Evolutionary conservation across 2,329 filamentous ascomycete genomes (phyloP), one percentile per base, ranked within the genome.

Genomic region (Fonsecaea nubica): DNA sequence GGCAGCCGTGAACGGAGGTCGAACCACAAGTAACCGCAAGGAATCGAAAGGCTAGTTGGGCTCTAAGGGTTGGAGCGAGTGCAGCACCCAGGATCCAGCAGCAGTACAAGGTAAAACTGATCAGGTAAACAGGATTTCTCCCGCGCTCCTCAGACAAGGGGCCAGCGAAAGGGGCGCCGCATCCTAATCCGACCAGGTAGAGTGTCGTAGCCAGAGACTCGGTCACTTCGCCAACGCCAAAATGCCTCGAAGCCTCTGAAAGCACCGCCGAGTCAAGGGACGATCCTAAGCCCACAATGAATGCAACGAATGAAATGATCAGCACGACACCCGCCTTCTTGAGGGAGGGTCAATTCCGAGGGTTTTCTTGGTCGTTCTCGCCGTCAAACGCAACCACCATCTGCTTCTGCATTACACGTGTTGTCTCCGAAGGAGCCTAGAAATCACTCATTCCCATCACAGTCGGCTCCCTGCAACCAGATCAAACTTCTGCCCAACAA

Each of bases 131-230:
- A 0, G 78, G 78, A 68, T 84, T 85, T 21, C 81, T 77, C 4
- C 82, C 82, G 3, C 82, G 72, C 1, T 80, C 82, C 69, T 85
- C 83, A 0, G 81, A 84, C 4, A 85, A 71, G 0, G 84, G 83
- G 0, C 83, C 84, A 3, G 80, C 80, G 55, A 85, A 77, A 0
- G 84, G 75, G 0, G 82, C 78, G 0, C 81, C 83, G 65, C 85
- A 83, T 1, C 82, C 82, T 33, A 84, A 76, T 7, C 84, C 73
- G 65, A 82, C 81, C 68, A 83, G 53, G 36, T 59, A 70, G 62
- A 62, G 55, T 65, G 80, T 80, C 21, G 82, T 83, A 9, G 80
- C 79, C 48, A 83, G 71, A 64, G 74, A 80, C 71, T 79, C 80
- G 2, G 78, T 76, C 0, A 82, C 79, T 35, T 81, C 77, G 71